Base-by-base conservation (phyloP, 176 grass and related monocot species). In the Poa pratensis region DNA sequence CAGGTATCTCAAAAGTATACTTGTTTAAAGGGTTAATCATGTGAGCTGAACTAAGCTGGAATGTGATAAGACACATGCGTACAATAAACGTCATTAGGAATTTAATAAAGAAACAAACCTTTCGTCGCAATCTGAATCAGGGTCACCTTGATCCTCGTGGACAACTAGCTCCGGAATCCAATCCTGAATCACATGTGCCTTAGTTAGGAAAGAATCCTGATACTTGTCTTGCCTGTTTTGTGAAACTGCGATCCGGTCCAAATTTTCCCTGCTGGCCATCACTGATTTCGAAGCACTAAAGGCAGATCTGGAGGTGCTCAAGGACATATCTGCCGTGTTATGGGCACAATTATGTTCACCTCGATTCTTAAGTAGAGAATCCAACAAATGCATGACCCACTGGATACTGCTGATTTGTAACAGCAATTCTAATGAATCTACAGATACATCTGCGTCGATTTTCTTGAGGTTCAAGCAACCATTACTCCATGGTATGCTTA, bases 401-500 rank as follows among this genome's bases (percentile, higher is more conserved):
- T 68, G 75, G 53, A 99, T 86, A 66, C 83, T 94, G 85, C 91
- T 96, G n/a, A 84, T 83, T 75, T 90, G 93, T 79, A 99, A 77
- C 67, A 81, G 89, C 77, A 99, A 84, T 86, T 99, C 86, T 63
- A 99, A 76, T 58, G 90, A 86, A 86, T 94, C 86, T 83, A 99
- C 64, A 49, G 84, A 89, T 32, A 99, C 81, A 84, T 96, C 84
- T 65, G 96, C 93, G 79, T 99, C 90, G 40, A 99, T 72, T 88
- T 92, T 99, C 84, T 88, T 69, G 78, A 94, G 89, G 74, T 91
- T 93, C 70, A 95, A 89, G 74, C 70, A 84, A 4, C 93, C 93
- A 92, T 96, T 92, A 78, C 88, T 94, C 96, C 96, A 99, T 62
- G 96, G 96, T 75, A 96, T 96, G 85, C 91, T 99, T 82, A 99